Percentiles rank a stretch among this genome's conserved stretches.
Conservation (phyloP, 2,329 filamentous ascomycete species). For the Leptoxyphium fumago region DNA sequence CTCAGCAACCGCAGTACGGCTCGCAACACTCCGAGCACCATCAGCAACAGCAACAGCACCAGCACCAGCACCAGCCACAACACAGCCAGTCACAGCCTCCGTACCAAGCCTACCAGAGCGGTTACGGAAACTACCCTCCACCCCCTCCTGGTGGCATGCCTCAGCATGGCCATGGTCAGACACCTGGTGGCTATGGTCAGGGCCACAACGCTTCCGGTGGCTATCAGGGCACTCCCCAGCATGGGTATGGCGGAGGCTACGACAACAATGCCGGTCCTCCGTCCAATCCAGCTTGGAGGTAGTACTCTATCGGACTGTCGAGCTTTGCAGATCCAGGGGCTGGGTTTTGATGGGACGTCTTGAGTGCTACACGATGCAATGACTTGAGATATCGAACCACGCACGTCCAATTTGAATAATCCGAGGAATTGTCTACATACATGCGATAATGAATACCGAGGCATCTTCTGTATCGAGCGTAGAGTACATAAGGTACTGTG, state of each 20-base stretch:
- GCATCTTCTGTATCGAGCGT: no score
- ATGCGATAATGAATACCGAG: no score
- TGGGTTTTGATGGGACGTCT: no score
- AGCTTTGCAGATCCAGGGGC: no score
- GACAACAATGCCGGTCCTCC: conserved; percentile 9
- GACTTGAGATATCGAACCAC: no score
- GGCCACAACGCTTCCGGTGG: no score
- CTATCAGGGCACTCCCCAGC: background rate
- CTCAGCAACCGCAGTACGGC: background rate
- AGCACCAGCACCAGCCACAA: background rate
- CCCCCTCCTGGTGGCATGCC: background rate
- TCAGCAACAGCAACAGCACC: conserved; percentile 1
- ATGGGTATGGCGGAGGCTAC: conserved; percentile 3
- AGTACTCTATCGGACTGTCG: background rate
- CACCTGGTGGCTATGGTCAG: conserved; percentile 2
- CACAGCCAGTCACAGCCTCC: conserved; percentile 1
- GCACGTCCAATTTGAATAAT: no score
- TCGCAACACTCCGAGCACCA: background rate
- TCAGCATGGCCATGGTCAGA: conserved; percentile 2
- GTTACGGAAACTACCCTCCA: conserved; percentile 7
- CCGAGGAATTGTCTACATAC: no score
- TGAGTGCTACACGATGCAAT: no score
- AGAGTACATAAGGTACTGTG: no score
- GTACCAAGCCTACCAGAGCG: conserved; percentile 5
- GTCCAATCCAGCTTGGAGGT: conserved; percentile 16